A percentile compares a stretch with the other conserved stretches of the same genome.
Evolutionary conservation across 345 rosid species (phyloP).

Genomic region (Corchorus capsularis): DNA sequence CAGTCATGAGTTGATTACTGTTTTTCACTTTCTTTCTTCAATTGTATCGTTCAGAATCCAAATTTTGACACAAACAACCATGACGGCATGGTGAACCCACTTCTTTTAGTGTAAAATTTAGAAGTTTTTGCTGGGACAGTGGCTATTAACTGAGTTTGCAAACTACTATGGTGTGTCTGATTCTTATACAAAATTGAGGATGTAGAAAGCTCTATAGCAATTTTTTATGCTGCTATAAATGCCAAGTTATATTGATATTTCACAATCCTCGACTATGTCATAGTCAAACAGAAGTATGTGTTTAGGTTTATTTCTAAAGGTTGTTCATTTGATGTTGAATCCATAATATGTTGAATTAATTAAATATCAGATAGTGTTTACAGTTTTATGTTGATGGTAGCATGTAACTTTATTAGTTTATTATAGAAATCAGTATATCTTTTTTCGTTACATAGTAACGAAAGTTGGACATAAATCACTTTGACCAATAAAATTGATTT

Average conservation of each 20-base stretch:
- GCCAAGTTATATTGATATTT: too few relatives aligned
- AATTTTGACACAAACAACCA: neutral
- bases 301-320: too few relatives aligned
- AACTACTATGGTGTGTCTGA: slow-evolving; percentile 95
- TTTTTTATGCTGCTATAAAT: too few relatives aligned
- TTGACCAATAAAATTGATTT: neutral
- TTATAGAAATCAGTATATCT: neutral
- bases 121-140: slow-evolving; percentile 47
- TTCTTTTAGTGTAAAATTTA: too few relatives aligned
- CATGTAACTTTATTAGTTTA: too few relatives aligned
- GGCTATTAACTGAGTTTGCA: slow-evolving; percentile 87
- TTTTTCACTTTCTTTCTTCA: neutral
- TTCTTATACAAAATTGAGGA: slow-evolving; percentile 88
- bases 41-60: neutral
- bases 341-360: neutral
- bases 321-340: neutral
- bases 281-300: too few relatives aligned
- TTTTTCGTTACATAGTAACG: too few relatives aligned
- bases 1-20: neutral
- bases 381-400: neutral
- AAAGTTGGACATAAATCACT: neutral
- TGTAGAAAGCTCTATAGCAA: neutral
- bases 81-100: neutral
- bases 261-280: too few relatives aligned
- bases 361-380: neutral